Conservation (phyloP, 257 asterid species). For the Phtheirospermum japonicum region DNA sequence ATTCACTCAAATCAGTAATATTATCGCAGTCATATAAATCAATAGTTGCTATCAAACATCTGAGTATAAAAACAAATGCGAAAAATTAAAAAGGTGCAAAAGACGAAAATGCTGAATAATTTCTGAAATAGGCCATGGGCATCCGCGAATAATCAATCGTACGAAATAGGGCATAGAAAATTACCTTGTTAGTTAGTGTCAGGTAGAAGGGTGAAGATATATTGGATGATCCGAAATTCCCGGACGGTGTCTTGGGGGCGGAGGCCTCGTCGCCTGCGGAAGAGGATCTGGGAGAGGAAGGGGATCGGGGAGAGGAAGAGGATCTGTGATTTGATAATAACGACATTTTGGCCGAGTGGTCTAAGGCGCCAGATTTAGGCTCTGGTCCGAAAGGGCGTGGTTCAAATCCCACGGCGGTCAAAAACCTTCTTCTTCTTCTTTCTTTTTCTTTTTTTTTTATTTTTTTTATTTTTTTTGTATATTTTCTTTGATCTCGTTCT, state of each 20-base stretch:
- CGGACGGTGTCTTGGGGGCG: neutral
- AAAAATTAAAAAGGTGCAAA: too few relatives aligned
- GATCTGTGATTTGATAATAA: too few relatives aligned
- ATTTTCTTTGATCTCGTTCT: too few relatives aligned
- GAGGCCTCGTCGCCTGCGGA: constrained; percentile 21
- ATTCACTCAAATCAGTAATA: too few relatives aligned
- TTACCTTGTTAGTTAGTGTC: neutral
- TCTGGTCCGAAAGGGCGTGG: constrained; percentile 99
- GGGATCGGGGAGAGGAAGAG: too few relatives aligned
- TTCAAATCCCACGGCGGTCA: too few relatives aligned
- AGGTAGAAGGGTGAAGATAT: neutral
- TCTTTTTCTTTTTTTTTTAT: too few relatives aligned
- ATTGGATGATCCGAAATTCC: neutral
- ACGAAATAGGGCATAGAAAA: neutral
- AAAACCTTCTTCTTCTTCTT: too few relatives aligned
- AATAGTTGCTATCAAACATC: neutral
- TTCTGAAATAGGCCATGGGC: too few relatives aligned
- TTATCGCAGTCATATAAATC: neutral
- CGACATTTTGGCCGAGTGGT: constrained; percentile 99
- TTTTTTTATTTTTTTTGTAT: too few relatives aligned
- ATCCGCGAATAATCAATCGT: neutral
- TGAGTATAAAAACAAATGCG: too few relatives aligned
- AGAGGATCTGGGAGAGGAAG: constrained; percentile 9
- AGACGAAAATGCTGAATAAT: too few relatives aligned
- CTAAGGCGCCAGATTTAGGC: constrained; percentile 99